phyloP scores from a whole-genome alignment of 352 stramenopile genomes.

The Globisporangium paddicum region DNA sequence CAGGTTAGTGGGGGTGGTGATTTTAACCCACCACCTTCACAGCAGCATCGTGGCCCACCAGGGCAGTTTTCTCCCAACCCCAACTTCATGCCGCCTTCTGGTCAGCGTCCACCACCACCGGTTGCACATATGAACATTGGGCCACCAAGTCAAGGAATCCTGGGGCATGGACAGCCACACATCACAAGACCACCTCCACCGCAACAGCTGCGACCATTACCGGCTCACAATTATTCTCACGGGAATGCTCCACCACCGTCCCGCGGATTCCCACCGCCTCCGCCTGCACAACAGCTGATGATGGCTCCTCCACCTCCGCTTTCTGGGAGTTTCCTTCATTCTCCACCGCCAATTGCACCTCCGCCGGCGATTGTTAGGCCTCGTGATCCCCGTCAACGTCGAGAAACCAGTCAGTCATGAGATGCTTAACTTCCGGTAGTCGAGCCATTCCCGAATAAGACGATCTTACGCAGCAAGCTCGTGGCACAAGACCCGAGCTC shows the following conservation, averaged over 20 bases:
- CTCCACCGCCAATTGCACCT: not conserved
- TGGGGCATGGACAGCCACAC: conserved; percentile 1
- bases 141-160: not conserved
- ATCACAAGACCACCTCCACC: not conserved
- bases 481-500: too few relatives aligned
- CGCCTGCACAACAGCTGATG: not conserved
- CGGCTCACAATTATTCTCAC: not conserved
- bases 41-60: not conserved
- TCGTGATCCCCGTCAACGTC: conserved; percentile 17
- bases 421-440: not conserved
- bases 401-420: conserved; percentile 9
- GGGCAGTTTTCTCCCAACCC: not conserved
- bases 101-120: not conserved
- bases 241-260: not conserved
- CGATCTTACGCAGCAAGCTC: too few relatives aligned
- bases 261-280: not conserved
- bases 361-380: conserved; percentile 2
- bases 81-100: not conserved
- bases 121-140: not conserved
- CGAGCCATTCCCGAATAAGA: too few relatives aligned
- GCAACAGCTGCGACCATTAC: not conserved
- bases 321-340: not conserved
- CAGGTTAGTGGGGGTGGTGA: not conserved
- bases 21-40: not conserved
- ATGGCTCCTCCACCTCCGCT: not conserved